A percentile compares a stretch with the other conserved stretches of the same genome.
Conservation (phyloP, 2,329 filamentous ascomycete species). For the Cercospora sp. region DNA sequence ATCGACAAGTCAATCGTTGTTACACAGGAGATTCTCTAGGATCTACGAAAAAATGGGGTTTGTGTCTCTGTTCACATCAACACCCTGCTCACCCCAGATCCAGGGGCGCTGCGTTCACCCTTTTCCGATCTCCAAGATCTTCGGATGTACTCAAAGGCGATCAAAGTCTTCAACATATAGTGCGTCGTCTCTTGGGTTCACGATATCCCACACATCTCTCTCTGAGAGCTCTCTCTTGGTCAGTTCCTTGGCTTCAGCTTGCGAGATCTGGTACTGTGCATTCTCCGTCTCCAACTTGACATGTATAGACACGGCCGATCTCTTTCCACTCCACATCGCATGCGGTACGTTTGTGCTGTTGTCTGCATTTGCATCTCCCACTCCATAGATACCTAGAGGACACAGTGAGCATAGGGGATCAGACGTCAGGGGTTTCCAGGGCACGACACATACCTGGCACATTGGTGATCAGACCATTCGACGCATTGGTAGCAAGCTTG, state of each 20-base stretch:
- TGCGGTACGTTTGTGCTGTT: constrained; percentile 17
- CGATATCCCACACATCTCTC: constrained; percentile 12
- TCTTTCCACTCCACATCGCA: constrained; percentile 17
- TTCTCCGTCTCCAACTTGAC: constrained; percentile 16
- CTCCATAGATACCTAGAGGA: constrained; percentile 11
- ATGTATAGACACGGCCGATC: constrained; percentile 5
- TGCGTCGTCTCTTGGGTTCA: constrained; percentile 11
- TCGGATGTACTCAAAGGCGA: not conserved
- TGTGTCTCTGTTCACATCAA: not conserved
- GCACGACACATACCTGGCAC: constrained; percentile 7
- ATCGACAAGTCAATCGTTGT: not conserved
- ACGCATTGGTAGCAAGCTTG: constrained; percentile 5
- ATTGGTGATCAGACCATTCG: constrained; percentile 15
- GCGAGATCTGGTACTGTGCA: constrained; percentile 6
- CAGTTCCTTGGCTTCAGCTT: not conserved
- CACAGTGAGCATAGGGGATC: not conserved
- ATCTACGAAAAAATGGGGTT: not conserved
- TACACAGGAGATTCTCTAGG: not conserved
- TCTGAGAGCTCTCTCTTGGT: constrained; percentile 9
- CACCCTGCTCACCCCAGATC: not conserved
- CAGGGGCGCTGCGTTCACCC: not conserved
- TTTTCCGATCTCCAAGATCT: not conserved
- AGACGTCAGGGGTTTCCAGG: not conserved
- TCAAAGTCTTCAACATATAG: constrained; percentile 15
- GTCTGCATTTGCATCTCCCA: constrained; percentile 8